Conservation (phyloP, 208 protist species). For the Porcisia deanei region DNA sequence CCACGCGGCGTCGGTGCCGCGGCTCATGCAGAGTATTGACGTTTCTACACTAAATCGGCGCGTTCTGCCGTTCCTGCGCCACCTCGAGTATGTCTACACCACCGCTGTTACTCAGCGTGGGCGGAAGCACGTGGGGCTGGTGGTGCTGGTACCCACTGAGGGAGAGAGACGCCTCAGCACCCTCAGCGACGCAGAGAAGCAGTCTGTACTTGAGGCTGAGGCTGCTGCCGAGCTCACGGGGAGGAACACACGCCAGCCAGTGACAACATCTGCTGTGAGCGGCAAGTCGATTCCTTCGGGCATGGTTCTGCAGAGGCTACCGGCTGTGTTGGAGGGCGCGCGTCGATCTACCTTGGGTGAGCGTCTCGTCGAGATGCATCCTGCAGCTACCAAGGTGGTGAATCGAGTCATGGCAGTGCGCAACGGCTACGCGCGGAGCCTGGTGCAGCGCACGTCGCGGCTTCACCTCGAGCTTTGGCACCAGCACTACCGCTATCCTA, state of each 20-base stretch:
- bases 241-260: background rate
- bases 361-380: slow-evolving; percentile 22
- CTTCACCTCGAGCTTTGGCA: slow-evolving; percentile 84
- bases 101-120: slow-evolving; percentile 45
- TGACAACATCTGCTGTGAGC: slow-evolving; percentile 6
- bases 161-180: slow-evolving; percentile 2
- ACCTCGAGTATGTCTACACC: slow-evolving; percentile 39
- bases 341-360: slow-evolving; percentile 23
- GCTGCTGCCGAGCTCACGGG: background rate
- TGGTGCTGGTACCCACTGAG: slow-evolving; percentile 38
- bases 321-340: slow-evolving; percentile 33
- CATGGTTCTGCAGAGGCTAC: slow-evolving; percentile 47
- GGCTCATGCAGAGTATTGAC: slow-evolving; percentile 51
- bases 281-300: slow-evolving; percentile 21
- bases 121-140: slow-evolving; percentile 57
- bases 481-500: slow-evolving; percentile 41
- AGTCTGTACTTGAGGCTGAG: slow-evolving; percentile 21
- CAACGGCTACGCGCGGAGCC: slow-evolving; percentile 69
- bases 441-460: slow-evolving; percentile 49
- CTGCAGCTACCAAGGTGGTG: slow-evolving; percentile 22
- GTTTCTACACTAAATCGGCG: slow-evolving; percentile 41
- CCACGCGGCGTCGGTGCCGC: slow-evolving; percentile 45
- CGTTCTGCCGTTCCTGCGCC: slow-evolving; percentile 61
- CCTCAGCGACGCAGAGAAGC: slow-evolving; percentile 38
- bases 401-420: slow-evolving; percentile 57